A percentile compares a stretch with the other conserved stretches of the same genome.
phyloP scores from a whole-genome alignment of 306 rosid species.

The Boehmeria nivea region DNA sequence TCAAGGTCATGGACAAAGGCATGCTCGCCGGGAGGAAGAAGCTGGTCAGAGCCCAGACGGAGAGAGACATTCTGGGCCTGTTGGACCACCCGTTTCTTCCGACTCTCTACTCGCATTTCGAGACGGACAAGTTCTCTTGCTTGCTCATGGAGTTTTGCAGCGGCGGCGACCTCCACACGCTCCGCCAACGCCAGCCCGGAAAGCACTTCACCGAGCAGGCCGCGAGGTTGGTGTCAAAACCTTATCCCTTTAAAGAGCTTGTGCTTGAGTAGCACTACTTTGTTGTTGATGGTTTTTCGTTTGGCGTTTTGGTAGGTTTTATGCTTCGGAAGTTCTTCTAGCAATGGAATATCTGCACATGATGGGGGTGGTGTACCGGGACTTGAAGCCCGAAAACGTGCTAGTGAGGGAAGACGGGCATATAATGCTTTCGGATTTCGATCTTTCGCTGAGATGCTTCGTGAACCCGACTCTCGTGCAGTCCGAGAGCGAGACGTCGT shows the following conservation, averaged over 20 bases:
- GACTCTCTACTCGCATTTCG: constrained; percentile 53
- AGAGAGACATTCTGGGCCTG: constrained; percentile 44
- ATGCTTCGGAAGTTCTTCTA: constrained; percentile 54
- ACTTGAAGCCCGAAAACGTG: constrained; percentile 54
- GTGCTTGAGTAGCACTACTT: too few relatives aligned
- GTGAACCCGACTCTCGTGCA: constrained; percentile 56
- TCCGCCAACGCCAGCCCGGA: constrained; percentile 49
- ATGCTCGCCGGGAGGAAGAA: constrained; percentile 51
- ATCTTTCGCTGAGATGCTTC: constrained; percentile 42
- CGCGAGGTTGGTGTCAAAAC: constrained; percentile 46
- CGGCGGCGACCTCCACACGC: constrained; percentile 60
- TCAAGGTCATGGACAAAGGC: constrained; percentile 54
- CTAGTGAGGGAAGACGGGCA: constrained; percentile 58
- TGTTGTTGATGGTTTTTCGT: too few relatives aligned
- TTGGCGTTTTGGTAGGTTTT: constrained; percentile 43
- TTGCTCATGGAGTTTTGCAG: constrained; percentile 61
- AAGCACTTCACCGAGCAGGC: constrained; percentile 49
- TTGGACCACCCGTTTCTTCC: constrained; percentile 61
- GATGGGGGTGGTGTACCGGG: constrained; percentile 70
- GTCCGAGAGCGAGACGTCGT: constrained; percentile 33
- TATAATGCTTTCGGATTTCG: constrained; percentile 61
- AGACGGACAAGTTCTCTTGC: constrained; percentile 56
- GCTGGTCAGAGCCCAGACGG: constrained; percentile 46
- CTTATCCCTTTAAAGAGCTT: too few relatives aligned
- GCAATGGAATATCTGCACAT: constrained; percentile 59